A percentile compares a stretch with the other conserved stretches of the same genome.
These are phyloP conservation scores for Pisolithus sp. DNA, from an alignment of 768 basidiomycete species.

Conservation along the genomic window DNA sequence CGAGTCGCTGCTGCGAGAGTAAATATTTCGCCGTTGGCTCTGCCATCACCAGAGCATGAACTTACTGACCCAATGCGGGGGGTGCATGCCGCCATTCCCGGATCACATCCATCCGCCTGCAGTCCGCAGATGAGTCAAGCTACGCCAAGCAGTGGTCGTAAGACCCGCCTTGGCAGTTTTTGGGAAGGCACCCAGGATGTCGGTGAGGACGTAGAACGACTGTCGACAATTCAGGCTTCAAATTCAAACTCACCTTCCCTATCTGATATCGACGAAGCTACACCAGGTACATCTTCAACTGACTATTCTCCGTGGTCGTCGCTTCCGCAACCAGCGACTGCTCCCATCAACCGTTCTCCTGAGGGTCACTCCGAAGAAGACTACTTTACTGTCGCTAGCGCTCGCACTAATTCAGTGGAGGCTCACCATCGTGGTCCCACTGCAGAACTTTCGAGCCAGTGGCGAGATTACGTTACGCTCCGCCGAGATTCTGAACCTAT, in stretches of 20 bases:
- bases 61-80: slow-evolving; percentile 86
- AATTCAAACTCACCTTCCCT: slow-evolving; percentile 17
- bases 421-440: slow-evolving; percentile 3
- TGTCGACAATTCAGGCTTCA: slow-evolving; percentile 21
- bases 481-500: slow-evolving; percentile 24
- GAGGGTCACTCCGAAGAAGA: slow-evolving; percentile 23
- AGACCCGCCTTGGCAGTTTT: slow-evolving; percentile 57
- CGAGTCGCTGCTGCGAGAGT: slow-evolving; percentile 81
- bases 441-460: slow-evolving; percentile 16
- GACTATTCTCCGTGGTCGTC: slow-evolving; percentile 9
- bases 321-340: slow-evolving; percentile 9
- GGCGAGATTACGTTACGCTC: slow-evolving; percentile 21
- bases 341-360: slow-evolving; percentile 16
- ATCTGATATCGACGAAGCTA: slow-evolving; percentile 5
- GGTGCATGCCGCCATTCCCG: slow-evolving; percentile 59
- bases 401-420: slow-evolving; percentile 19
- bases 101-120: slow-evolving; percentile 40
- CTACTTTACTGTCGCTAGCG: slow-evolving; percentile 24
- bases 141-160: slow-evolving; percentile 47
- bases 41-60: slow-evolving; percentile 89
- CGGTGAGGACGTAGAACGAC: slow-evolving; percentile 27
- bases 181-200: slow-evolving; percentile 76
- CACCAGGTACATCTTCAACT: background rate
- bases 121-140: slow-evolving; percentile 31
- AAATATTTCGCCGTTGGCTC: slow-evolving; percentile 77